Conservation (phyloP, 2,329 filamentous ascomycete genomes). For the Talaromyces sp. region DNA sequence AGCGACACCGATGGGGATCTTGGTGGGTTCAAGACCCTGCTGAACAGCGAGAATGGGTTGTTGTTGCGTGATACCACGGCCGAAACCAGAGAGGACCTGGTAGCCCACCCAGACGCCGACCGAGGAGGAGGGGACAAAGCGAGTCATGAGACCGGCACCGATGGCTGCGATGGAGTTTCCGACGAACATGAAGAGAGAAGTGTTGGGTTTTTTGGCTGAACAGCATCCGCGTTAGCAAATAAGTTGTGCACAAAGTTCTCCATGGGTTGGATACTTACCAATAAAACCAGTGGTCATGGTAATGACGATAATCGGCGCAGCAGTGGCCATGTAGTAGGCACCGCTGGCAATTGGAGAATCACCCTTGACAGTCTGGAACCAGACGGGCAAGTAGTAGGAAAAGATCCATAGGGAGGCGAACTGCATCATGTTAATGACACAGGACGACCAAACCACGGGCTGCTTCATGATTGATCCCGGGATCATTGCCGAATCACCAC, state of each 20-base stretch:
- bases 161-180: constrained; percentile 12
- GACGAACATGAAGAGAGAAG: constrained; percentile 4
- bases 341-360: constrained; percentile 4
- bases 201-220: constrained; percentile 9
- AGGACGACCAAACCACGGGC: constrained; percentile 10
- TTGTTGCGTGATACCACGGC: constrained; percentile 11
- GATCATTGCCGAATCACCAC: constrained; percentile 13
- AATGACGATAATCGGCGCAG: neutral
- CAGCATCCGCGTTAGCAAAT: neutral
- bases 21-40: constrained; percentile 8
- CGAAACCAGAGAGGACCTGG: constrained; percentile 8
- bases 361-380: constrained; percentile 14
- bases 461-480: constrained; percentile 8
- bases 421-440: constrained; percentile 10
- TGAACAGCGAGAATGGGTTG: constrained; percentile 3
- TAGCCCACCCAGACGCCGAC: constrained; percentile 12
- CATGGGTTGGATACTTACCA: neutral
- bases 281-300: constrained; percentile 8
- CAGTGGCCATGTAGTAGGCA: constrained; percentile 11
- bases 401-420: constrained; percentile 14
- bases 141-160: constrained; percentile 11
- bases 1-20: constrained; percentile 7
- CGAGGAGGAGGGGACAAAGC: constrained; percentile 7
- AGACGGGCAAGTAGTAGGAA: constrained; percentile 15
- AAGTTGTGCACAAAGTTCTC: too few relatives aligned